These are phyloP conservation scores for Lecanicillium sp. DNA, from an alignment of 2,329 filamentous ascomycete species.

Conservation along the genomic window DNA sequence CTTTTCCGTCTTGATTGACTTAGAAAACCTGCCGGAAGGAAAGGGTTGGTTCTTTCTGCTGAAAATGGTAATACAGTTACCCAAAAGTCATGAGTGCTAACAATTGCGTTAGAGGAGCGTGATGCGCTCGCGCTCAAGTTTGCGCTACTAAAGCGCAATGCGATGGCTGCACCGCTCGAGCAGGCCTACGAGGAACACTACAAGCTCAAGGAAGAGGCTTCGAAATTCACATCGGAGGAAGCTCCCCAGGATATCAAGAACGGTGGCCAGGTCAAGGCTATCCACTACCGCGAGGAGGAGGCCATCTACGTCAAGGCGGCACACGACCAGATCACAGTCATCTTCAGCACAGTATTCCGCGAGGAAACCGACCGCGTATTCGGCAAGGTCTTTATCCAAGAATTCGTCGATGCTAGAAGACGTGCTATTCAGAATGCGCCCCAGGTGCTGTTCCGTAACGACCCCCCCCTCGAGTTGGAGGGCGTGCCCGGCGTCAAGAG, in stretches of 20 bases:
- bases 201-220: slow-evolving; percentile 76
- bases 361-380: slow-evolving; percentile 98
- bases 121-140: slow-evolving; percentile 84
- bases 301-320: slow-evolving; percentile 98
- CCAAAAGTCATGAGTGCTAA: too few species aligned
- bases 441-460: slow-evolving; percentile 92
- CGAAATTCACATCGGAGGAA: slow-evolving; percentile 87
- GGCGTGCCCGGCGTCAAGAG: slow-evolving; percentile 75
- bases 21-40: slow-evolving; percentile 77
- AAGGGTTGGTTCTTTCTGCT: slow-evolving; percentile 65
- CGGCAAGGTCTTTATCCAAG: slow-evolving; percentile 96
- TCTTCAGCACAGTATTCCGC: slow-evolving; percentile 96
- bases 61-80: too few species aligned
- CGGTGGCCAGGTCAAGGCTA: slow-evolving; percentile 87
- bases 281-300: slow-evolving; percentile 98
- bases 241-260: slow-evolving; percentile 86
- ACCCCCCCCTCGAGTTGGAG: slow-evolving; percentile 87
- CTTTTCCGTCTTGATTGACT: slow-evolving; percentile 86
- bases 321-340: slow-evolving; percentile 95
- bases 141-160: slow-evolving; percentile 91
- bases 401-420: slow-evolving; percentile 93
- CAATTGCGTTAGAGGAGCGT: slow-evolving; percentile 57
- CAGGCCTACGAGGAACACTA: slow-evolving; percentile 93
- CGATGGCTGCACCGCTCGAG: slow-evolving; percentile 98
- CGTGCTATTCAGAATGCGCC: slow-evolving; percentile 97